Base-by-base conservation (phyloP, 305 asterid species). In the Caryopteris hybrid region DNA sequence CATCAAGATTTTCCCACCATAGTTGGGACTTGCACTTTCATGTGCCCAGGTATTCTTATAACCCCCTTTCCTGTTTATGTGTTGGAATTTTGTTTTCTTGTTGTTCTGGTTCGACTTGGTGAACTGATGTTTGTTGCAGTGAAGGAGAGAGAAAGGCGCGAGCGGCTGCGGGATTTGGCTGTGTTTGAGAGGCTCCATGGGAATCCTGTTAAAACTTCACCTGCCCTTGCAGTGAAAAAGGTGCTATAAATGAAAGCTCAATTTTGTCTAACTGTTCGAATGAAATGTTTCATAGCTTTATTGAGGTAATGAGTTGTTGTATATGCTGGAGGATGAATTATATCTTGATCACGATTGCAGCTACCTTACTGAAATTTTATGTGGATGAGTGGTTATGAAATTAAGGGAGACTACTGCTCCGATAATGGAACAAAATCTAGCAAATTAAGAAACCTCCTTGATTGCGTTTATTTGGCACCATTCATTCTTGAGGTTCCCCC, bases 131-230 rank as follows among this genome's bases (percentile, higher is more conserved):
- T 75, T 75, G 39, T 59, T 61, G 72, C 86, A 90, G 99, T 82
- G 73, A 91, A 87, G 57, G 97, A 94, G 86, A 87, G 88, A 75
- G 71, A 38, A 48, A 84, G 90, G 74, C 95, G 99, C 25, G 95
- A 91, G 86, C 82, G 92, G 83, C 81, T 94, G 57, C 81, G 97
- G 39, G 99, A 94, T 85, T 86, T 94, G 79, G 87, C 96, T 73
- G 85, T 83, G 21, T 94, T 94, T 53, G 99, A 94, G 90, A 91
- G 97, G 88, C 81, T 91, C 65, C 64, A 87, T 69, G 96, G 93
- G 9, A 76, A 94, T 83, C 95, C 96, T 64, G 68, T 79, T 29
- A 79, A 87, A 81, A 84, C 96, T 57, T 91, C 97, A 48, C 73
- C 97, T 3, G 25, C 27, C 65, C 95, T 94, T 66, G 99, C 99